Evolutionary conservation across 164 flowering plant genomes (phyloP), one percentile per base, ranked within the genome.

Genomic region (Akebia trifoliata): DNA sequence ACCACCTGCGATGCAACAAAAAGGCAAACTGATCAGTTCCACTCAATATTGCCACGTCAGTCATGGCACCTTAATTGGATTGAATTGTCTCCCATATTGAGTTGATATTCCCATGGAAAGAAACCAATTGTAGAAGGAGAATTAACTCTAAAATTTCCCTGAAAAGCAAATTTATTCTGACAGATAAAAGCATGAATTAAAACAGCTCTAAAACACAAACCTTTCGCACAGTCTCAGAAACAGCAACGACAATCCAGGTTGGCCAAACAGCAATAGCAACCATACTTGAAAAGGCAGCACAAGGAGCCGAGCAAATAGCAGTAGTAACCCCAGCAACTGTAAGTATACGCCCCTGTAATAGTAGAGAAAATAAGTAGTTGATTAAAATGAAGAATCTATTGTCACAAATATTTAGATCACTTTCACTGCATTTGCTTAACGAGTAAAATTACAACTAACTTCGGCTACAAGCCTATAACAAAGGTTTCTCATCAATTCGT

Each of bases 211-310:
- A 4, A 24, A 53, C 20, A 56, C 54, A 47, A 38, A 87, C 98
- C 98, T 93, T 93, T 47, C 98, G 69, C 29, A 87, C 22, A 12
- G 90, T 87, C 75, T 90, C 98, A 55, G 84, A 80, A 38, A 85
- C 51, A 46, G 96, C 95, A 62, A 93, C 83, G 6, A 70, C 81
- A 6, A 80, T 58, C 94, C 94, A 93, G 50, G 87, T 81, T 28
- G 98, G 98, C 94, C 92, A 85, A 21, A 82, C 61, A 70, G 96
- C 81, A 58, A 93, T 63, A 52, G 83, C 85, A 68, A 84, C 67
- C 67, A 84, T 76, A 69, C 81, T 93, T 50, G 61, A 62, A 42
- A 81, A 78, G 44, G 84, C 88, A 68, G 84, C 82, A 66, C 83
- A 60, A 12, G 98, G 98, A 67, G 97, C 70, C 21, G 81, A 59